These are phyloP conservation scores for Phytopythium delawarense DNA, from an alignment of 352 stramenopile species.

Conservation along the genomic window DNA sequence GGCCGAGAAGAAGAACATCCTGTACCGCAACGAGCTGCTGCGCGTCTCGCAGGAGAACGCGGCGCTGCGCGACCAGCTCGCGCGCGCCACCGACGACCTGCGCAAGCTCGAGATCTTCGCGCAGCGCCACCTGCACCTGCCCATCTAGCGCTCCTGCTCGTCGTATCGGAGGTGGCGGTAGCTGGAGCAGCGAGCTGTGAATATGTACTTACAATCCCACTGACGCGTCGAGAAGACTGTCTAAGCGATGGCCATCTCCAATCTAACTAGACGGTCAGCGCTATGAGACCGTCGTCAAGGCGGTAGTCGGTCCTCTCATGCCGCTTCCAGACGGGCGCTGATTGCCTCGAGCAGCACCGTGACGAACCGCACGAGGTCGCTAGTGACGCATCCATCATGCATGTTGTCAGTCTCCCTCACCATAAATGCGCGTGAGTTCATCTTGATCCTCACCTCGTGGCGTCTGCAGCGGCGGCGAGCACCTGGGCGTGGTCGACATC, in stretches of 20 bases:
- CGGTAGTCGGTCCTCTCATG: background rate
- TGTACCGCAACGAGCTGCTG: slow-evolving; percentile 68
- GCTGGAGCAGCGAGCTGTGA: background rate
- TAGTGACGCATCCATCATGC: background rate
- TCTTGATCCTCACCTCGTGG: slow-evolving; percentile 18
- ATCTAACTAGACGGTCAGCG: too few relatives aligned
- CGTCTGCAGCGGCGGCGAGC: slow-evolving; percentile 82
- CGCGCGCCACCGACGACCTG: slow-evolving; percentile 12
- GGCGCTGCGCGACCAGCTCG: slow-evolving; percentile 36
- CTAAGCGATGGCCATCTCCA: background rate
- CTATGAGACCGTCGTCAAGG: too few relatives aligned
- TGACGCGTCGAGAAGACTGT: too few relatives aligned
- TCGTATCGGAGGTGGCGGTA: too few relatives aligned
- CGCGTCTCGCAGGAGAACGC: slow-evolving; percentile 53
- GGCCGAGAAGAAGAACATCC: slow-evolving; percentile 66
- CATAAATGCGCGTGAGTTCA: background rate
- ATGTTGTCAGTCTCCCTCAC: background rate
- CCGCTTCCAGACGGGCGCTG: background rate
- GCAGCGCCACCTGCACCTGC: slow-evolving; percentile 27
- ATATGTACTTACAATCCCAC: background rate
- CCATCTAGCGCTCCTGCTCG: slow-evolving; percentile 18
- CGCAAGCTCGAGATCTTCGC: slow-evolving; percentile 24
- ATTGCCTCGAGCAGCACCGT: background rate
- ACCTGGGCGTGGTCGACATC: slow-evolving; percentile 91
- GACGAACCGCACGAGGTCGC: slow-evolving; percentile 2